These are phyloP conservation scores for Trichoderma gamsii DNA, from an alignment of 495 filamentous ascomycete species.

Conservation along the genomic window DNA sequence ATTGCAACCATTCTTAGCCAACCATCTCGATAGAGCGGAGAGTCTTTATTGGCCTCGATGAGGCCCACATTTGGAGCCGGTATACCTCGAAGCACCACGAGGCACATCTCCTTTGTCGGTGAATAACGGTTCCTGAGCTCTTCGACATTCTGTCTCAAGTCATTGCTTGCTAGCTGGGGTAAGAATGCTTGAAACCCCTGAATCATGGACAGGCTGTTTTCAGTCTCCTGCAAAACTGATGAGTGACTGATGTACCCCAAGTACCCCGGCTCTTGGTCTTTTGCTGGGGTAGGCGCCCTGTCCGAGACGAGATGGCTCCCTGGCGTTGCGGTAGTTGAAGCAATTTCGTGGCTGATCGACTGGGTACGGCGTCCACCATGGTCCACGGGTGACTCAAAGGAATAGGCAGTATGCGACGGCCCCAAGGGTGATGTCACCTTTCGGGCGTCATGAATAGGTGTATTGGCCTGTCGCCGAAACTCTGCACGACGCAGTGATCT, in stretches of 20 bases:
- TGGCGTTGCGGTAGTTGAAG: neutral
- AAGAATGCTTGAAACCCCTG: constrained; percentile 16
- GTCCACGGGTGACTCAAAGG: neutral
- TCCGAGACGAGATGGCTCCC: neutral
- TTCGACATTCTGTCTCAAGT: neutral
- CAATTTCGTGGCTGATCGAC: neutral
- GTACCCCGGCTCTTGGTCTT: constrained; percentile 29
- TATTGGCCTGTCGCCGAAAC: neutral
- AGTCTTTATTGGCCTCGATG: neutral
- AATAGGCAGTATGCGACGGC: neutral
- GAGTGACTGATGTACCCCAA: constrained; percentile 48
- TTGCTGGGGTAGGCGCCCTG: neutral
- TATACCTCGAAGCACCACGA: constrained; percentile 39
- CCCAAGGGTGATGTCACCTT: neutral
- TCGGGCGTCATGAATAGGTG: neutral
- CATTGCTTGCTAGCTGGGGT: neutral
- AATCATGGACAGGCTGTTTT: constrained; percentile 26
- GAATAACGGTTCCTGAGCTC: constrained; percentile 1
- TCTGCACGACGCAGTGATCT: constrained; percentile 8
- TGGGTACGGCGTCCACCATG: neutral
- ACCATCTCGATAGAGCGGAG: constrained; percentile 17
- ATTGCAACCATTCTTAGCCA: constrained; percentile 23
- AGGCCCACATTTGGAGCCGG: constrained; percentile 30
- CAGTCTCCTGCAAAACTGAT: constrained; percentile 39
- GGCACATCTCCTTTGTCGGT: constrained; percentile 34